These are phyloP conservation scores for Quercus robur DNA, from an alignment of 306 rosid genomes.

Conservation along the genomic window DNA sequence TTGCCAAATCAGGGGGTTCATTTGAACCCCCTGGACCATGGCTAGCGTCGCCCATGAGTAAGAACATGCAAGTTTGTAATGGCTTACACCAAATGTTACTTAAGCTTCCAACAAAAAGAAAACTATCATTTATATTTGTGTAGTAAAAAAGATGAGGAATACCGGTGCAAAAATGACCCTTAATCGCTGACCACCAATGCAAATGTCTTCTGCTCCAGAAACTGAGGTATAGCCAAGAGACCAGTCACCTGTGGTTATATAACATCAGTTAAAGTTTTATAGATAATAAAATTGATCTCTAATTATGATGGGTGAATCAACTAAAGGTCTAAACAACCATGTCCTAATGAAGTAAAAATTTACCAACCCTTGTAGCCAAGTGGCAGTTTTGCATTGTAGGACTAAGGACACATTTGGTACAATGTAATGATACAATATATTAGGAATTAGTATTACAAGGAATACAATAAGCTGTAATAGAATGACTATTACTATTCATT, in stretches of 20 bases:
- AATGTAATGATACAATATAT: no score
- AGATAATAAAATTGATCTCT: neutral
- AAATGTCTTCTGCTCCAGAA: constrained; percentile 62
- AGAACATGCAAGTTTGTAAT: neutral
- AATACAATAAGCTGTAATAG: no score
- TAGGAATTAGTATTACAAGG: no score
- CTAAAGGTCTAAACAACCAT: neutral
- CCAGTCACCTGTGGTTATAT: constrained; percentile 63
- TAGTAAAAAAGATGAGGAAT: constrained; percentile 15
- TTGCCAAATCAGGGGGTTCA: no score
- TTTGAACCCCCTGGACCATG: no score
- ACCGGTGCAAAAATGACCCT: constrained; percentile 71
- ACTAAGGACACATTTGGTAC: no score
- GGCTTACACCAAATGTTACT: neutral
- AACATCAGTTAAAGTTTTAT: constrained; percentile 2
- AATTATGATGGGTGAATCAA: neutral
- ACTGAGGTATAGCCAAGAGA: constrained; percentile 63
- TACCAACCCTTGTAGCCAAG: neutral
- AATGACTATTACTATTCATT: no score
- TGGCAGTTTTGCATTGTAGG: neutral
- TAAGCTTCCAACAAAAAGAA: neutral
- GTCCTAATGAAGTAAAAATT: neutral
- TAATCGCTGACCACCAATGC: constrained; percentile 65
- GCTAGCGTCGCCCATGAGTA: neutral
- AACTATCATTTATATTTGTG: neutral